Evolutionary conservation across 2,329 filamentous ascomycete genomes (phyloP).

Genomic region (Myriangium duriaei): DNA sequence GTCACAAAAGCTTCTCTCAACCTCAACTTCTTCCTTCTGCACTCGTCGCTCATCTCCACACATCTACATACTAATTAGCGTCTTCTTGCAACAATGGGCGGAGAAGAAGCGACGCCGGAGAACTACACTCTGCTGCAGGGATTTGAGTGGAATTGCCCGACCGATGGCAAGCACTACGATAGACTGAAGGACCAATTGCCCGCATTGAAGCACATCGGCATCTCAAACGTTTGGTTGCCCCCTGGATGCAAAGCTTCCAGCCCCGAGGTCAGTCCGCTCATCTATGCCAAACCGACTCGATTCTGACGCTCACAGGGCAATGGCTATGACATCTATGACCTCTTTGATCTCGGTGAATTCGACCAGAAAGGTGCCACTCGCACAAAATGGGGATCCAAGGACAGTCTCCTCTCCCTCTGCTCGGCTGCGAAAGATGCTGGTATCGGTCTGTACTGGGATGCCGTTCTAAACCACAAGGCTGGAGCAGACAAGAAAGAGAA

Average conservation of each 20-base stretch:
- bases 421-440: conserved; percentile 39
- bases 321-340: conserved; percentile 50
- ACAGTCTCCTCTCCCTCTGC: conserved; percentile 45
- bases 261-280: conserved; percentile 20
- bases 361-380: conserved; percentile 50
- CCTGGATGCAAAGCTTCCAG: conserved; percentile 57
- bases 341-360: conserved; percentile 62
- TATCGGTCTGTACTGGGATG: conserved; percentile 54
- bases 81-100: conserved; percentile 10
- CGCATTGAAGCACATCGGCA: conserved; percentile 44
- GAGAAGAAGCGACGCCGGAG: conserved; percentile 14
- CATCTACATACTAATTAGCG: too few species aligned
- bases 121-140: conserved; percentile 48
- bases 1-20: too few species aligned
- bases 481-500: conserved; percentile 52
- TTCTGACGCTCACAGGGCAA: conserved; percentile 38
- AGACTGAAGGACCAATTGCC: conserved; percentile 43
- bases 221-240: conserved; percentile 50
- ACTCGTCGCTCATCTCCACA: too few species aligned
- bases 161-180: conserved; percentile 50
- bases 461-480: conserved; percentile 60
- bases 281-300: neutral
- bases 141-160: conserved; percentile 59
- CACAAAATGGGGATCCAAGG: conserved; percentile 58
- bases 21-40: too few species aligned